phyloP scores from a whole-genome alignment of 2,329 filamentous ascomycete genomes.

The Didymellaceae sp. region DNA sequence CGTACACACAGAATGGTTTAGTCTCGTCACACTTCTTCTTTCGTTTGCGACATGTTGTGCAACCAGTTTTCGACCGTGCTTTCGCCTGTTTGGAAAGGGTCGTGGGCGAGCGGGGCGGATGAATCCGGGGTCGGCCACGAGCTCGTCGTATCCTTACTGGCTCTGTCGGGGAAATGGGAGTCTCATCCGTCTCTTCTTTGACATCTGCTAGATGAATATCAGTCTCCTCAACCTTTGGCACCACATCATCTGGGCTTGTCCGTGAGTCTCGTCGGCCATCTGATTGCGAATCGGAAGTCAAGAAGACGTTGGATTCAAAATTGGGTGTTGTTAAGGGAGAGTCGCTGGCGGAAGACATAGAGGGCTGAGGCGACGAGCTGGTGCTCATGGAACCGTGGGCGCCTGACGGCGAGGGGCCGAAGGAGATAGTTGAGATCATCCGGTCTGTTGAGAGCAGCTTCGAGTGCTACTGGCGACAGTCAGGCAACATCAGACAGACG shows the following conservation, averaged over 20 bases:
- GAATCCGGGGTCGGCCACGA: constrained; percentile 82
- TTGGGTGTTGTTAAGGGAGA: constrained; percentile 47
- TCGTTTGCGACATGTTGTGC: constrained; percentile 64
- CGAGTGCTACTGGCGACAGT: constrained; percentile 26
- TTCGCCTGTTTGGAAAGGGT: constrained; percentile 75
- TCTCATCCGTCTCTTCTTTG: constrained; percentile 44
- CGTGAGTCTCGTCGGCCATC: constrained; percentile 36
- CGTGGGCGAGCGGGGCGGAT: constrained; percentile 68
- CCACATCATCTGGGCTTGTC: constrained; percentile 46
- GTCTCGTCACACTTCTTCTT: constrained; percentile 67
- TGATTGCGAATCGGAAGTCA: constrained; percentile 32
- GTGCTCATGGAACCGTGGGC: constrained; percentile 46
- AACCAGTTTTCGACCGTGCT: constrained; percentile 67
- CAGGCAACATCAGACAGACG: constrained; percentile 37
- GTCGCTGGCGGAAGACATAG: constrained; percentile 50
- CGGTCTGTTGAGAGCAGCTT: constrained; percentile 28
- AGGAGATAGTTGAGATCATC: constrained; percentile 46
- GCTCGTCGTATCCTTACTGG: constrained; percentile 49
- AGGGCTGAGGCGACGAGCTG: constrained; percentile 50
- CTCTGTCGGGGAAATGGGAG: constrained; percentile 44
- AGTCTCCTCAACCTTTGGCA: constrained; percentile 63
- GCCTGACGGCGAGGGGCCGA: constrained; percentile 45
- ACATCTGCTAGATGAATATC: constrained; percentile 52
- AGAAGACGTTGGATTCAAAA: constrained; percentile 39
- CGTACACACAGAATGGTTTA: constrained; percentile 51